A percentile compares a stretch with the other conserved stretches of the same genome.
phyloP scores from a whole-genome alignment of 306 rosid genomes.

The Vigna angularis region DNA sequence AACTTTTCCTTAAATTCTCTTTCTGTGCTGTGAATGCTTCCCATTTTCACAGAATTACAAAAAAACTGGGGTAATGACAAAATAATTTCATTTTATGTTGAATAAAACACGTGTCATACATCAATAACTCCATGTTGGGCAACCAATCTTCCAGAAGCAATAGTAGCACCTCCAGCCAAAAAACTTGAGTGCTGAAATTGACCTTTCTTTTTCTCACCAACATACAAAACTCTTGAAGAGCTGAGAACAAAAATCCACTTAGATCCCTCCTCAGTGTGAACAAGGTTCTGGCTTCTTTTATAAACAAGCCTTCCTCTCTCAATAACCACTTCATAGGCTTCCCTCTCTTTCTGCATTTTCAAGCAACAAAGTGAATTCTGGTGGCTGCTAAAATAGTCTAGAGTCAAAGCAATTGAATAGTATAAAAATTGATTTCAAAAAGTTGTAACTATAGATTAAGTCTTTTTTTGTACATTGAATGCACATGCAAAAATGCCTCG shows the following conservation, averaged over 20 bases:
- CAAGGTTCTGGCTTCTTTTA: constrained; percentile 53
- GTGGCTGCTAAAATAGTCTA: constrained; percentile 31
- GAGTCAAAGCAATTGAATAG: constrained; percentile 43
- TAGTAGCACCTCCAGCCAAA: constrained; percentile 84
- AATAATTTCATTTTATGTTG: neutral
- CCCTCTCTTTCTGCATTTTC: constrained; percentile 72
- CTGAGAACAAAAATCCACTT: constrained; percentile 96
- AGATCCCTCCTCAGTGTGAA: constrained; percentile 63
- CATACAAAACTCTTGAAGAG: constrained; percentile 66
- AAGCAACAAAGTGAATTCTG: constrained; percentile 33
- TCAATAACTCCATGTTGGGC: constrained; percentile 67
- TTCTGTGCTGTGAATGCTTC: neutral
- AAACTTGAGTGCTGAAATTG: constrained; percentile 89
- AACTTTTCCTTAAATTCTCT: neutral
- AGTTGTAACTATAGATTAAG: neutral
- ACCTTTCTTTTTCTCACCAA: constrained; percentile 83
- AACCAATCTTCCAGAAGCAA: constrained; percentile 82
- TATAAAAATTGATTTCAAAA: neutral
- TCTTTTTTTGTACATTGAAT: constrained; percentile 34
- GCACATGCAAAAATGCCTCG: constrained; percentile 16
- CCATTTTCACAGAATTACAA: neutral
- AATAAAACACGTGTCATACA: constrained; percentile 49
- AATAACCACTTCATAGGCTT: constrained; percentile 67
- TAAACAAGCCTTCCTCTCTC: constrained; percentile 65
- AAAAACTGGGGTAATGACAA: neutral